These are phyloP conservation scores for Colletotrichum sp. DNA, from an alignment of 2,329 filamentous ascomycete species.

Conservation along the genomic window DNA sequence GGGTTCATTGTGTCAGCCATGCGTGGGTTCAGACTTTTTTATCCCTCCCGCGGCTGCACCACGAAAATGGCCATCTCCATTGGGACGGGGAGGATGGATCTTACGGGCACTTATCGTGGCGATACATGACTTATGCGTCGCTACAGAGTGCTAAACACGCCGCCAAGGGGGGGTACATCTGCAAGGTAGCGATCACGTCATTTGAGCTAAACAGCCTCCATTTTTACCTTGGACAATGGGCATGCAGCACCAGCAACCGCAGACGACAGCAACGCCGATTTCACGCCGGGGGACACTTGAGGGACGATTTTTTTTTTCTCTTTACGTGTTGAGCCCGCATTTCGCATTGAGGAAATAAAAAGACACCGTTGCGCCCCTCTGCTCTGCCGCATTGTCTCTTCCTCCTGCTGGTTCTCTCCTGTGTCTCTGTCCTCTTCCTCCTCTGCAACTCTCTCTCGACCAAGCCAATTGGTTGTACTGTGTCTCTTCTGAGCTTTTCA, in stretches of 20 bases:
- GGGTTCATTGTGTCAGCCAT: not conserved
- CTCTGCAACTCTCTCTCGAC: not conserved
- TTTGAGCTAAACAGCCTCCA: constrained; percentile 25
- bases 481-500: not conserved
- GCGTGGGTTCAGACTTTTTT: constrained; percentile 6
- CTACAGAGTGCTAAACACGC: not conserved
- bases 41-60: not conserved
- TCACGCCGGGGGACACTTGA: constrained; percentile 13
- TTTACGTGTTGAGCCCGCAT: constrained; percentile 1
- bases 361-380: constrained; percentile 13
- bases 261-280: constrained; percentile 10
- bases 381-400: not conserved
- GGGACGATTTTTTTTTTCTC: not conserved
- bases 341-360: constrained; percentile 14
- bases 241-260: not conserved
- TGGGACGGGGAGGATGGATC: constrained; percentile 2
- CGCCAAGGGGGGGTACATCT: constrained; percentile 16
- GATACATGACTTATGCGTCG: constrained; percentile 19
- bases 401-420: not conserved
- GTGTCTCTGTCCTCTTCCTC: not conserved
- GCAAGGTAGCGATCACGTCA: constrained; percentile 27
- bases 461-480: constrained; percentile 12
- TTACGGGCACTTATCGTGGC: constrained; percentile 17
- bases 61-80: not conserved
- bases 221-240: constrained; percentile 19